Percentiles rank a stretch among this genome's conserved stretches.
These are phyloP conservation scores for Barnettozyma populi DNA, from an alignment of 805 yeast species.

Conservation along the genomic window DNA sequence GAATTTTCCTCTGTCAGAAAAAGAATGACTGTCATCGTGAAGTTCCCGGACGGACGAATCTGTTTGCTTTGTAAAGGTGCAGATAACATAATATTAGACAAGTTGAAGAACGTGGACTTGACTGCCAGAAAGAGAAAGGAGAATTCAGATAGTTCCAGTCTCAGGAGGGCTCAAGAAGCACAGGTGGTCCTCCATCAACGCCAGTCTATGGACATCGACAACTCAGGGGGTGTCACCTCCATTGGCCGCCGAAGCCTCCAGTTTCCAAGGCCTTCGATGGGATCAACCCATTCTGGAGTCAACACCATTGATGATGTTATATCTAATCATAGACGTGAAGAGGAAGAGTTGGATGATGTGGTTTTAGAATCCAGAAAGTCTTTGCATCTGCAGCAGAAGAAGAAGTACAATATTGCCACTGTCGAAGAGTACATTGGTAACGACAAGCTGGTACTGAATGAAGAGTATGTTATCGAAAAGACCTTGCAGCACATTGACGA, in stretches of 20 bases:
- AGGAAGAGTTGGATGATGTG: constrained; percentile 48
- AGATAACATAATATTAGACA: constrained; percentile 80
- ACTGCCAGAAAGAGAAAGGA: constrained; percentile 66
- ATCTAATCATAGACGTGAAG: constrained; percentile 37
- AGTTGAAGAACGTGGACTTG: constrained; percentile 50
- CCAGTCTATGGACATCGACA: constrained; percentile 36
- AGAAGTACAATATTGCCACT: constrained; percentile 38
- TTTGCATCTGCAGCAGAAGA: constrained; percentile 51
- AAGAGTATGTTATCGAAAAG: constrained; percentile 71
- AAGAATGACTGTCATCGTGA: constrained; percentile 86
- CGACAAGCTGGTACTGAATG: constrained; percentile 60
- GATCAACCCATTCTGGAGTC: constrained; percentile 21
- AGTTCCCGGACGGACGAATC: constrained; percentile 68
- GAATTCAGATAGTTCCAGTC: constrained; percentile 47
- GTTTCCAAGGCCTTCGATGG: constrained; percentile 27
- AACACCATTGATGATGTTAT: constrained; percentile 48
- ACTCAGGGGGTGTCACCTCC: constrained; percentile 16
- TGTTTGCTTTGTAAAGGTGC: constrained; percentile 93
- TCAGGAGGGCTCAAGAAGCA: constrained; percentile 75
- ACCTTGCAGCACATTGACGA: constrained; percentile 90
- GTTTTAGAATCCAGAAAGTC: constrained; percentile 50
- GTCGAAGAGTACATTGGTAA: constrained; percentile 36
- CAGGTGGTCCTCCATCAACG: constrained; percentile 58
- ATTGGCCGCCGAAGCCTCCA: constrained; percentile 28
- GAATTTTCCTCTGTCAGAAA: constrained; percentile 87